Conservation (phyloP, 2,329 filamentous ascomycete genomes). For the Chrysoporthe austroafricana region DNA sequence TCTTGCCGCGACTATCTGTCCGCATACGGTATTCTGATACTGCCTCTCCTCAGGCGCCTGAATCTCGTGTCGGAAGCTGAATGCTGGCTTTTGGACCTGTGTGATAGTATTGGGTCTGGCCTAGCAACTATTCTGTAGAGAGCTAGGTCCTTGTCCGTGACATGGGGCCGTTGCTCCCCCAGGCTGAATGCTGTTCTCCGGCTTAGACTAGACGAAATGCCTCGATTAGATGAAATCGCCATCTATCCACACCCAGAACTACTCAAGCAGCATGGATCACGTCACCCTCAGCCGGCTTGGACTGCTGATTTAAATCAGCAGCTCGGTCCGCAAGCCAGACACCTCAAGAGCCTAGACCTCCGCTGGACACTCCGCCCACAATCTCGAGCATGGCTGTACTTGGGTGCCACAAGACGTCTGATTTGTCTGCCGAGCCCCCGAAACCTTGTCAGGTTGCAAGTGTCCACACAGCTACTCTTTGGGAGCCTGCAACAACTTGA, state of each 20-base stretch:
- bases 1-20: neutral
- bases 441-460: neutral
- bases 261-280: neutral
- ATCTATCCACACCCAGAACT: neutral
- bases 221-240: neutral
- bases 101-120: neutral
- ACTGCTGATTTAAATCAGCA: neutral
- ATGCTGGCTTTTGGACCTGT: neutral
- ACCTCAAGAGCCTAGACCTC: neutral
- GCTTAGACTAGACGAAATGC: neutral
- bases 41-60: neutral
- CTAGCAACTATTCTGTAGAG: neutral
- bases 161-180: neutral
- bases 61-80: neutral
- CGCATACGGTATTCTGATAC: neutral
- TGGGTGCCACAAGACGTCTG: neutral
- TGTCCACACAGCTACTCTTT: slow-evolving; percentile 4
- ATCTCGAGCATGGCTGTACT: neutral
- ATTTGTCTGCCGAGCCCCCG: neutral
- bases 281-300: too few relatives aligned
- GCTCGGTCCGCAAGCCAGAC: neutral
- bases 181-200: neutral
- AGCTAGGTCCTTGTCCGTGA: neutral
- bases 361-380: neutral
- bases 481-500: neutral